phyloP scores from a whole-genome alignment of 257 asterid species.

The Coffea eugenioides region DNA sequence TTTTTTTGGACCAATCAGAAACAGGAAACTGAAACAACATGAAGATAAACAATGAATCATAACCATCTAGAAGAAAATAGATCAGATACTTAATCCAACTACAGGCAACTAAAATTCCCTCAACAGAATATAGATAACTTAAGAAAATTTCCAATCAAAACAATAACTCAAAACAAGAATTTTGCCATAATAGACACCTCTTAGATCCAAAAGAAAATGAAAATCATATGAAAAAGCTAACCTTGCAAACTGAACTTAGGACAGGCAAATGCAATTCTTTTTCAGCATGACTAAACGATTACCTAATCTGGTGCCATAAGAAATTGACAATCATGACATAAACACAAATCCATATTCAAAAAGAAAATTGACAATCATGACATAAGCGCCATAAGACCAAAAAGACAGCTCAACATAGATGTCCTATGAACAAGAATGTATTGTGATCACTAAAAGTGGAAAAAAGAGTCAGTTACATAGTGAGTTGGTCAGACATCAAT shows the following conservation, averaged over 20 bases:
- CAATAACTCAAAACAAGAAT: neutral
- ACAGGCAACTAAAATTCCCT: neutral
- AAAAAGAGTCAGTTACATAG: neutral
- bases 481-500: neutral
- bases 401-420: neutral
- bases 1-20: too few species aligned
- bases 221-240: neutral
- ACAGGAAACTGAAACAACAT: neutral
- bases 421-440: neutral
- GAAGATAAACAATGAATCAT: neutral
- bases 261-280: neutral
- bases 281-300: neutral
- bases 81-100: neutral
- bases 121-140: neutral
- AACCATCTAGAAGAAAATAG: neutral
- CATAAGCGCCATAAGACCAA: neutral
- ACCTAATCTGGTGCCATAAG: neutral
- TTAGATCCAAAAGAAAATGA: neutral
- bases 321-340: too few species aligned
- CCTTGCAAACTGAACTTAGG: neutral
- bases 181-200: neutral
- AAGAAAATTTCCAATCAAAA: neutral
- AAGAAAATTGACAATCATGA: neutral
- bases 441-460: neutral
- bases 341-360: neutral